phyloP scores from a whole-genome alignment of 176 grass and related monocot genomes.

The Saccharum officinarum region DNA sequence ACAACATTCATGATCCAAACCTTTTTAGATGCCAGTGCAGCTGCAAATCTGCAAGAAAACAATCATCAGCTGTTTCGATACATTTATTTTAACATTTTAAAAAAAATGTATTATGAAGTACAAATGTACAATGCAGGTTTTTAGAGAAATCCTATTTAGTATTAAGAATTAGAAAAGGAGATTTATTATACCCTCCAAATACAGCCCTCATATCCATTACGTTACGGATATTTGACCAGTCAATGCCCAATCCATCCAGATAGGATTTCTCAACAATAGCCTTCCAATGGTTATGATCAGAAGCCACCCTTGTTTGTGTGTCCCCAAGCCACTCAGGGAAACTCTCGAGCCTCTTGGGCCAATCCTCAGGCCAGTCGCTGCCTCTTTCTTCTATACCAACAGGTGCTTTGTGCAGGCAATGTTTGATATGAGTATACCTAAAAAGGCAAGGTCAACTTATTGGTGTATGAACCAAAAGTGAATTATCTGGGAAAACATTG shows the following conservation, averaged over 20 bases:
- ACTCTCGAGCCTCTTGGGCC: slow-evolving; percentile 84
- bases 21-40: slow-evolving; percentile 71
- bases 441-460: slow-evolving; percentile 5
- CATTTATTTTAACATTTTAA: neutral
- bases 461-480: slow-evolving; percentile 21
- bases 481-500: slow-evolving; percentile 6
- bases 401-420: slow-evolving; percentile 87
- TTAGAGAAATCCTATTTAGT: neutral
- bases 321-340: slow-evolving; percentile 88
- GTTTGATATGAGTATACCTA: slow-evolving; percentile 80
- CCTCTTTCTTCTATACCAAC: slow-evolving; percentile 86
- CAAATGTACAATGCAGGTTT: neutral
- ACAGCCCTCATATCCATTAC: slow-evolving; percentile 94
- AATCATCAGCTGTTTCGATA: slow-evolving; percentile 26
- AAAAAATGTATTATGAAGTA: slow-evolving; percentile 11
- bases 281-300: slow-evolving; percentile 81
- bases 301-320: slow-evolving; percentile 54
- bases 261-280: slow-evolving; percentile 88
- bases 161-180: neutral
- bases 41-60: slow-evolving; percentile 78
- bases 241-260: slow-evolving; percentile 80
- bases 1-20: slow-evolving; percentile 99
- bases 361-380: slow-evolving; percentile 92
- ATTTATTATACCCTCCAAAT: slow-evolving; percentile 77
- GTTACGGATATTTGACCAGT: slow-evolving; percentile 88